These are phyloP conservation scores for Fusarium neocosmosporiellum DNA, from an alignment of 2,329 filamentous ascomycete species.

Conservation along the genomic window DNA sequence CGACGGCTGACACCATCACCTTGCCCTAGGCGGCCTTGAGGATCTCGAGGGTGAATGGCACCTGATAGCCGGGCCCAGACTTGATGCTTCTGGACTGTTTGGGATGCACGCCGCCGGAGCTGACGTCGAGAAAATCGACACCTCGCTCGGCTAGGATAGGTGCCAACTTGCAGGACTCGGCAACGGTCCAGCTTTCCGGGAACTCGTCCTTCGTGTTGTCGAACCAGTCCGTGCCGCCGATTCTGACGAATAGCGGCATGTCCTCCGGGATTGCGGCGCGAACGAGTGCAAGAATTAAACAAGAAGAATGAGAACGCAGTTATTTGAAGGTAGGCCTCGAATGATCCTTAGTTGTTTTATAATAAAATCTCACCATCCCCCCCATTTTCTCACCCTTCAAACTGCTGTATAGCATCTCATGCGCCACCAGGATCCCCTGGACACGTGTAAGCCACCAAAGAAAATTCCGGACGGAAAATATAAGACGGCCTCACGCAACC, in stretches of 20 bases:
- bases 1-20: constrained; percentile 62
- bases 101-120: constrained; percentile 70
- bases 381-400: too few species aligned
- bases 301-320: too few species aligned
- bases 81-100: constrained; percentile 55
- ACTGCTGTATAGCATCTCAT: too few species aligned
- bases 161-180: not conserved
- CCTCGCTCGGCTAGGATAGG: constrained; percentile 57
- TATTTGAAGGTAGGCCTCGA: too few species aligned
- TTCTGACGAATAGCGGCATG: not conserved
- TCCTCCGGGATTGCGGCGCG: not conserved
- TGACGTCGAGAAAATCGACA: constrained; percentile 78
- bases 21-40: constrained; percentile 52
- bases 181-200: not conserved
- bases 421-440: too few species aligned
- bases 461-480: too few species aligned
- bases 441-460: too few species aligned
- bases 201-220: not conserved
- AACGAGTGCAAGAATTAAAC: too few species aligned
- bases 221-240: not conserved
- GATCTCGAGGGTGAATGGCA: constrained; percentile 71
- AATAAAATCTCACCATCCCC: too few species aligned
- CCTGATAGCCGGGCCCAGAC: constrained; percentile 71
- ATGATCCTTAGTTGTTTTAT: too few species aligned
- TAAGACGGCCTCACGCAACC: too few species aligned